phyloP scores from a whole-genome alignment of 306 rosid species.

The Quercus ilex region DNA sequence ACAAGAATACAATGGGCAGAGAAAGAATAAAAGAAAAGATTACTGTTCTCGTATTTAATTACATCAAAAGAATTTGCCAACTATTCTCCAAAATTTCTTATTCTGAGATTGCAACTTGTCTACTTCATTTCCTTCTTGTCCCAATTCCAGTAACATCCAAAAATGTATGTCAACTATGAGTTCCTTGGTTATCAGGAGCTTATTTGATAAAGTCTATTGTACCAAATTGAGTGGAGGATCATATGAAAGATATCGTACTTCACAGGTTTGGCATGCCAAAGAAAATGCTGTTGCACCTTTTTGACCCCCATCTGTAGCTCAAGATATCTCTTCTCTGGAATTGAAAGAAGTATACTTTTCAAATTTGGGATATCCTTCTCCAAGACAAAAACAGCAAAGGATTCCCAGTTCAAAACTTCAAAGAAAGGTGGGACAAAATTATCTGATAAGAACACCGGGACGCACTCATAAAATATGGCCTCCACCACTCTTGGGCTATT shows the following conservation, averaged over 20 bases:
- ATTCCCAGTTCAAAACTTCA: constrained; percentile 80
- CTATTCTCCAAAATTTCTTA: neutral
- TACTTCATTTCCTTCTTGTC: neutral
- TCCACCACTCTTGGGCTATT: constrained; percentile 95
- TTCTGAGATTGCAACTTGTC: neutral
- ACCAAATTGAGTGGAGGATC: constrained; percentile 89
- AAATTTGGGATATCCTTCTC: constrained; percentile 82
- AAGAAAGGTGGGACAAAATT: constrained; percentile 89
- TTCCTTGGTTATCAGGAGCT: neutral
- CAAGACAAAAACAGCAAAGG: constrained; percentile 75
- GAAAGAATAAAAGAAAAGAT: too few species aligned
- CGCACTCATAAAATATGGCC: constrained; percentile 79
- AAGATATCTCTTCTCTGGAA: constrained; percentile 58
- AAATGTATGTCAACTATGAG: neutral
- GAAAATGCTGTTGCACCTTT: constrained; percentile 80
- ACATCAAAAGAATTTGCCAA: neutral
- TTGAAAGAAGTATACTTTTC: constrained; percentile 73
- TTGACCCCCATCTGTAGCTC: constrained; percentile 71
- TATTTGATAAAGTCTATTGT: constrained; percentile 41
- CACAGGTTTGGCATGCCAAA: constrained; percentile 75
- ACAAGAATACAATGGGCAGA: too few species aligned
- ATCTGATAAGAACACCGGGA: constrained; percentile 85
- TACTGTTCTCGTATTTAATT: too few species aligned
- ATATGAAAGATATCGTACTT: constrained; percentile 91
- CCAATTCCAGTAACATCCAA: neutral